Evolutionary conservation across 306 rosid genomes (phyloP).

Genomic region (Quercus aquifolioides): DNA sequence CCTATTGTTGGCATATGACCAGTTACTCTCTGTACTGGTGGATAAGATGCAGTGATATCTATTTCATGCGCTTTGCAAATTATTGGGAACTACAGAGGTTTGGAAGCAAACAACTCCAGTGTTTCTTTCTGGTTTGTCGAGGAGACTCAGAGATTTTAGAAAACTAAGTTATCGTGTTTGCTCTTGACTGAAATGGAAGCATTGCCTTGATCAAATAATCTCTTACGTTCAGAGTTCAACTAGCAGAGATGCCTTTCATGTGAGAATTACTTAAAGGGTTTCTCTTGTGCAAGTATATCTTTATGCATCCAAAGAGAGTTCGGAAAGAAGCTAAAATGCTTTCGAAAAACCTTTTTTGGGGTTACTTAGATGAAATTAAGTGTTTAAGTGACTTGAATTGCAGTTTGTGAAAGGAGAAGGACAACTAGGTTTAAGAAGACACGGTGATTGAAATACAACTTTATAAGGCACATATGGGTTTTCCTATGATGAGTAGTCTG

Average conservation of each 20-base stretch:
- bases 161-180: neutral
- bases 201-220: neutral
- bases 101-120: neutral
- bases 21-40: neutral
- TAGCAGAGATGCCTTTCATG: neutral
- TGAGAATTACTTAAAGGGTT: no score
- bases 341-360: neutral
- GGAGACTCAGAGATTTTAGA: neutral
- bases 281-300: neutral
- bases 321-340: neutral
- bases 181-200: neutral
- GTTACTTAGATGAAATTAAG: neutral
- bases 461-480: neutral
- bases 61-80: neutral
- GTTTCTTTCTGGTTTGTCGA: neutral
- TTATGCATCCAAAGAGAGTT: neutral
- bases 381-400: neutral
- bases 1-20: neutral
- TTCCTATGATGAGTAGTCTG: neutral
- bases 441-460: neutral
- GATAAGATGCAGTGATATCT: neutral
- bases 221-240: neutral
- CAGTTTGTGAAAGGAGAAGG: neutral
- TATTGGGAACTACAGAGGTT: neutral
- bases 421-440: neutral